These are phyloP conservation scores for Porphyridium purpureum DNA, from an alignment of 23 red algal genomes.

Conservation along the genomic window DNA sequence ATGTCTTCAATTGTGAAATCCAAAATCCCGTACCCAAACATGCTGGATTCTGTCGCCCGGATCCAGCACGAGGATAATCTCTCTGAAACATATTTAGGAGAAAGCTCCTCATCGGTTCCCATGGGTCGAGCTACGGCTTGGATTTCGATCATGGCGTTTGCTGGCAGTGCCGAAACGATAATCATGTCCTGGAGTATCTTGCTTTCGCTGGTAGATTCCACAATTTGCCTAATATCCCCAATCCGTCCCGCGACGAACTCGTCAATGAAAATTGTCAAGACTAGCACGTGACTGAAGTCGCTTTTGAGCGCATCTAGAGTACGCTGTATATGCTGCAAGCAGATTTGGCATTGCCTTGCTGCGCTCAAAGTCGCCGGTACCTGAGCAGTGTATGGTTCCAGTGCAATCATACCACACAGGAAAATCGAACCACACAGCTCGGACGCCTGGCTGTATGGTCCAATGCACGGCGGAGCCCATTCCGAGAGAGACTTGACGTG, in stretches of 20 bases:
- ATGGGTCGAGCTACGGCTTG: no score
- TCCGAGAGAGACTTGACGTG: conserved; percentile 90
- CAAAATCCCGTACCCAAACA: no score
- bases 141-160: conserved; percentile 36
- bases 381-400: conserved; percentile 30
- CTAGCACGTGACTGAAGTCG: not conserved
- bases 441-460: conserved; percentile 69
- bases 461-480: conserved; percentile 98
- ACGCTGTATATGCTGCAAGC: conserved; percentile 38
- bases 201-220: not conserved
- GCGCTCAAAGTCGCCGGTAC: conserved; percentile 19
- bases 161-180: conserved; percentile 24
- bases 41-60: no score
- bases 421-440: conserved; percentile 25
- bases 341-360: conserved; percentile 13
- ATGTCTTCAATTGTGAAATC: no score
- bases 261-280: conserved; percentile 18
- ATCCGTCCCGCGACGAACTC: conserved; percentile 6
- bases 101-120: no score
- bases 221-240: conserved; percentile 2
- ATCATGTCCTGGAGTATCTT: conserved; percentile 4
- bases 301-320: conserved; percentile 31
- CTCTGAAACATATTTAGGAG: no score
- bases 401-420: conserved; percentile 56
- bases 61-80: no score